These are phyloP conservation scores for Heritiera littoralis DNA, from an alignment of 345 rosid genomes.

Conservation along the genomic window DNA sequence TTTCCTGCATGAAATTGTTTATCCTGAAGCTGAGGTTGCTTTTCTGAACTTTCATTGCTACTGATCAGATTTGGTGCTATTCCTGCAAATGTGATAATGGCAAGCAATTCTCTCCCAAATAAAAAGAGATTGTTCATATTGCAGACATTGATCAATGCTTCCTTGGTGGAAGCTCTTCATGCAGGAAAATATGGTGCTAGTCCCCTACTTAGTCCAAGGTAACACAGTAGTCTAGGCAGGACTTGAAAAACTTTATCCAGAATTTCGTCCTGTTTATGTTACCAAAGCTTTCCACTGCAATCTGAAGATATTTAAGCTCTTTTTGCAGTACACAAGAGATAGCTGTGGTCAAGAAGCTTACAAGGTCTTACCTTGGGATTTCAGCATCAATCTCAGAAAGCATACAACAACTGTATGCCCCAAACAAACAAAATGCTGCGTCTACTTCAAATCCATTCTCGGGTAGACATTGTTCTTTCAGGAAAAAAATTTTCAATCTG, in stretches of 20 bases:
- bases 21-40: neutral
- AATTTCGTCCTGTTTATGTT: neutral
- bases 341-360: constrained; percentile 27
- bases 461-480: constrained; percentile 12
- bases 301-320: neutral
- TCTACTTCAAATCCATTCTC: constrained; percentile 20
- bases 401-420: constrained; percentile 18
- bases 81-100: constrained; percentile 43
- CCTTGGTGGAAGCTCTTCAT: constrained; percentile 28
- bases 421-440: neutral
- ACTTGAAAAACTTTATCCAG: neutral
- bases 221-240: neutral
- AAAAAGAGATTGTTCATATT: constrained; percentile 33
- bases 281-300: neutral
- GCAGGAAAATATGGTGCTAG: constrained; percentile 14
- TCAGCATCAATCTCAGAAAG: constrained; percentile 38
- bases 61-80: constrained; percentile 35
- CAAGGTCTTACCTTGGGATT: constrained; percentile 38
- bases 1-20: neutral
- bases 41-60: neutral
- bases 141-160: constrained; percentile 29
- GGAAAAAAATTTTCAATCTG: neutral
- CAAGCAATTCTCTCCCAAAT: constrained; percentile 39
- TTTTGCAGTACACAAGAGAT: constrained; percentile 34
- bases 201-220: constrained; percentile 39